Evolutionary conservation across 805 yeast genomes (phyloP).

Genomic region (Blastobotrys mokoenaii): DNA sequence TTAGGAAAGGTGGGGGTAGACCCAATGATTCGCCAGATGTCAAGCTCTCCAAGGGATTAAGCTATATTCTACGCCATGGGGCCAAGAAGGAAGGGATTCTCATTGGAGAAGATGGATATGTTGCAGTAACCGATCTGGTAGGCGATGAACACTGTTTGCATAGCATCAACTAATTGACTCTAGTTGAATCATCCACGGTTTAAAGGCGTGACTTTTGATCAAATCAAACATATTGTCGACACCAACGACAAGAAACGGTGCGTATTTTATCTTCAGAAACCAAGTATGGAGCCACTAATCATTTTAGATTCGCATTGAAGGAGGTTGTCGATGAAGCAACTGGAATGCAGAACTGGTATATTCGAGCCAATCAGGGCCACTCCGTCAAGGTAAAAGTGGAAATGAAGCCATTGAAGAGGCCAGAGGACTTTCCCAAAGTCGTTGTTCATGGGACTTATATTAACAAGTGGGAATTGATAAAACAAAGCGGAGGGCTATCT

Average conservation of each 20-base stretch:
- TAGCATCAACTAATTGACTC: background rate
- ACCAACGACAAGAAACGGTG: slow-evolving; percentile 64
- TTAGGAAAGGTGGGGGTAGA: slow-evolving; percentile 3
- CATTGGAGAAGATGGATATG: slow-evolving; percentile 63
- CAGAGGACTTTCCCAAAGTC: slow-evolving; percentile 43
- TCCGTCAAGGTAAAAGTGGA: slow-evolving; percentile 44
- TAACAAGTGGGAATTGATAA: slow-evolving; percentile 39
- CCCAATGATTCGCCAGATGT: slow-evolving; percentile 20
- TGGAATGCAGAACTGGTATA: slow-evolving; percentile 20
- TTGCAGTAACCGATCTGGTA: slow-evolving; percentile 46
- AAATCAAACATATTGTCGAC: slow-evolving; percentile 51
- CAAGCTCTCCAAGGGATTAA: slow-evolving; percentile 61
- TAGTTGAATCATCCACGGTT: slow-evolving; percentile 2
- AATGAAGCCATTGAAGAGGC: slow-evolving; percentile 30
- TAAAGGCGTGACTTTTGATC: slow-evolving; percentile 30
- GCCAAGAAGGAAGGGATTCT: slow-evolving; percentile 59
- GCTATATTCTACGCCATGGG: slow-evolving; percentile 79
- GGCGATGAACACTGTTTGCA: background rate
- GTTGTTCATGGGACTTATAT: slow-evolving; percentile 77
- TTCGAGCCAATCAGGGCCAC: slow-evolving; percentile 96
- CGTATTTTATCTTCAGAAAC: too few species aligned
- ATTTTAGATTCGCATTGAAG: background rate
- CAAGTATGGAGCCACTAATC: too few species aligned
- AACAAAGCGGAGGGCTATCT: slow-evolving; percentile 48
- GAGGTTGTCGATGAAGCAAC: slow-evolving; percentile 7